Base-by-base conservation (phyloP, 1,284 basidiomycete species). In the Rhodotorula sp. region DNA sequence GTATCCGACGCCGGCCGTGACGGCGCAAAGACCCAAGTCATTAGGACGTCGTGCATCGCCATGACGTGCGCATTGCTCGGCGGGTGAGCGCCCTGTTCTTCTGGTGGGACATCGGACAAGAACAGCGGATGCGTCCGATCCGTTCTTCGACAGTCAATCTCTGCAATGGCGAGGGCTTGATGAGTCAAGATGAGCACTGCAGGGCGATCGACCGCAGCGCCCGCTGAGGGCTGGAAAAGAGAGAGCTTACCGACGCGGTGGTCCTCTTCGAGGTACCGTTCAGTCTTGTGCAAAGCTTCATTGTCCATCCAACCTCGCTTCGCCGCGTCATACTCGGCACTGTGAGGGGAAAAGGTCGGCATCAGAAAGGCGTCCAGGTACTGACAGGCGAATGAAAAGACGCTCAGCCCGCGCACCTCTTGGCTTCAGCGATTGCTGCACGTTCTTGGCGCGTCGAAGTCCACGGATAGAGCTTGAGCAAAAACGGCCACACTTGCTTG, bases 101-200 rank as follows among this genome's bases (percentile, higher is more conserved):
- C 66, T 15, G 61, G 56, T 5, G 77, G 73, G 26, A 78, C 69
- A 48, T 67, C 67, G 24, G 70, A 68, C 1, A 88, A 85, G 77
- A 96, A 99, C 62, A 96, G 84, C 0, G 91, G 87, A 73, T 97
- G 93, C 24, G 86, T 90, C 24, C 95, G 86, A 80, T 99, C 96
- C n/a, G 96, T 98, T 20, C 96, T 87, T 63, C 95, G 88, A 78
- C 95, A 98, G 79, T 99, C 96, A 62, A 99, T 95, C 78, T 96
- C 80, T 95, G 91, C 85, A 60, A 44, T 67, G 54, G 30, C 44
- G 67, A 68, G 66, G 68, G 14, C 55, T 55, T 15, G 14, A 15
- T 46, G 33, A n/a, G 66, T 30, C n/a, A 59, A 8, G 1, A 29
- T 24, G 48, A 49, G 24, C n/a, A 14, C 30, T 6, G 30, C 44